Evolutionary conservation across 305 asterid genomes (phyloP), one percentile per base, ranked within the genome.

Genomic region (Fraxinus albicans): DNA sequence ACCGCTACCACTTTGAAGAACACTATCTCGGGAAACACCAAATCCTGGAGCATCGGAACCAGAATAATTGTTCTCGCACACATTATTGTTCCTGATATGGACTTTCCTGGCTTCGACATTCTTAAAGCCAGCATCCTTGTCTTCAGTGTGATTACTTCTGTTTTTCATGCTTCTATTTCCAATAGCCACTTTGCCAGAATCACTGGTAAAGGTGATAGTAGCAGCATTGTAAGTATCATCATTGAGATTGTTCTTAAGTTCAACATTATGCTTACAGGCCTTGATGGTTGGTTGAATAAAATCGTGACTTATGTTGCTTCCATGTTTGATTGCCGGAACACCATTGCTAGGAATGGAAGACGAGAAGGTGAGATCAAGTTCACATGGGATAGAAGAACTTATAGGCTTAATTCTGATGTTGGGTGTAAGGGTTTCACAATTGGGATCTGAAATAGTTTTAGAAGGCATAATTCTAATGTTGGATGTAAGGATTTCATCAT

Each of bases 11-110:
- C 74, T 35, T 73, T 77, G 88, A 81, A 85, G 92, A 81, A 88
- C 90, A 69, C 90, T 88, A 87, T 86, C 88, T 15, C 90, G 94
- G 53, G 90, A 88, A 82, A 63, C 78, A 55, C 92, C 93, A 33
- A 83, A 84, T 80, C 79, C 80, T 13, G 85, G 84, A 73, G 83
- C 83, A 78, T 69, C 17, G 21, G 82, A 80, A 70, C 84, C 85
- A 76, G 47, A 83, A 36, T 7, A 5, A 82, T 31, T 79, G 76
- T 36, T 69, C 72, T 86, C 58, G 1, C 58, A 83, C 76, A 77
- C 84, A 69, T 40, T 87, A 69, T 40, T 87, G 69, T 81, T 84
- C 72, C 47, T 44, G 73, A 78, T 27, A 29, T 84, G 76, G 29
- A 74, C 70, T 83, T 77, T 83, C 55, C 40, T 25, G 35, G 76